A percentile compares a stretch with the other conserved stretches of the same genome.
Conservation (phyloP, 352 stramenopile species). For the Aphanomyces stellatus region DNA sequence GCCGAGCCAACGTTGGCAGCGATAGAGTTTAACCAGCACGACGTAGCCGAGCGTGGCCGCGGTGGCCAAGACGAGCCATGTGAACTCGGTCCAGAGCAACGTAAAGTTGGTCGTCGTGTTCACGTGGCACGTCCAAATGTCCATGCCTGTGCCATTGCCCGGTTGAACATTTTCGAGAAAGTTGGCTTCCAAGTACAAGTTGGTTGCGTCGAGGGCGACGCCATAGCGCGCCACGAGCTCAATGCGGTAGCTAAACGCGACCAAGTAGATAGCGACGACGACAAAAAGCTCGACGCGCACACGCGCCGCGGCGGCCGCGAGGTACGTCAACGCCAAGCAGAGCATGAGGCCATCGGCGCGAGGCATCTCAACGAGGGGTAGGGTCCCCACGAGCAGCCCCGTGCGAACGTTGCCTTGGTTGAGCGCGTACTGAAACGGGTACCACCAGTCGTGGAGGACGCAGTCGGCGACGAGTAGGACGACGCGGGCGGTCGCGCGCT, state of each 20-base stretch:
- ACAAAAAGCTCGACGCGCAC: background rate
- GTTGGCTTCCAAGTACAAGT: background rate
- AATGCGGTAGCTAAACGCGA: background rate
- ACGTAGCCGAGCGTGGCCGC: background rate
- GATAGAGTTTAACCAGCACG: background rate
- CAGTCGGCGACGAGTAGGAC: background rate
- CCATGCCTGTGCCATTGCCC: background rate
- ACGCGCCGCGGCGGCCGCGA: background rate
- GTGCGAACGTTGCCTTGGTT: background rate
- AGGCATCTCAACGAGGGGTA: background rate
- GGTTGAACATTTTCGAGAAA: background rate
- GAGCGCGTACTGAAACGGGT: background rate
- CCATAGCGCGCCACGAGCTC: background rate
- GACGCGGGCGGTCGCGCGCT: background rate
- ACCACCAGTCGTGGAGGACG: background rate
- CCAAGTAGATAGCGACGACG: background rate
- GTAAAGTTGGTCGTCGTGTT: background rate
- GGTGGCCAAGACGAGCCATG: background rate
- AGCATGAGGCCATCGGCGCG: constrained; percentile 1
- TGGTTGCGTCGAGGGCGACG: background rate
- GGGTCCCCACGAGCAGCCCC: background rate
- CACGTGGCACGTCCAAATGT: constrained; percentile 1
- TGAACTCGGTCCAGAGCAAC: background rate
- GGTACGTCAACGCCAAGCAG: background rate
- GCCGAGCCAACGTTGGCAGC: background rate